Conservation (phyloP, 768 basidiomycete genomes). For the Gymnopilus dilepis region DNA sequence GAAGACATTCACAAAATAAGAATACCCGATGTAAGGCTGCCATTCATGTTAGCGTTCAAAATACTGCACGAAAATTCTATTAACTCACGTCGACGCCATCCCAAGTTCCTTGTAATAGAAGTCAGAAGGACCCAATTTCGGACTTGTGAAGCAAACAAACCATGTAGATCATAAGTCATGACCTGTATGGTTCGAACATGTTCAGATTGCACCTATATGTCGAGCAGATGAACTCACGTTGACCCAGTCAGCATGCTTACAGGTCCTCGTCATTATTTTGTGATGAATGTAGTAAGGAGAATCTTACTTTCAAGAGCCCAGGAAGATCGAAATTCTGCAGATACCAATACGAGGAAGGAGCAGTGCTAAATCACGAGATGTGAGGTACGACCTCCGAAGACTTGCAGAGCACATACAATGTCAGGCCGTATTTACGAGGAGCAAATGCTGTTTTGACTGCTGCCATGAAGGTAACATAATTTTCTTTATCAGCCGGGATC, state of each 20-base stretch:
- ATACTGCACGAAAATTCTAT: background rate
- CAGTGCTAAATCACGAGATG: slow-evolving; percentile 19
- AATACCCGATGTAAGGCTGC: slow-evolving; percentile 17
- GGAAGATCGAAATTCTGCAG: slow-evolving; percentile 36
- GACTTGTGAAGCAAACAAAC: background rate
- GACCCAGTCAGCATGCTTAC: slow-evolving; percentile 3
- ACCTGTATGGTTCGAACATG: too few species aligned
- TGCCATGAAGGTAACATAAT: slow-evolving; percentile 29
- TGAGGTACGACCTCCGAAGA: background rate
- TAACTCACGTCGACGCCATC: slow-evolving; percentile 25
- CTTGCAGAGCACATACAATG: slow-evolving; percentile 19
- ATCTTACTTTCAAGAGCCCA: slow-evolving; percentile 18
- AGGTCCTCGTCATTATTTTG: background rate
- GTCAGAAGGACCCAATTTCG: background rate
- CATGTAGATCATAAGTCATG: slow-evolving; percentile 35
- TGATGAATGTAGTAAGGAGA: background rate
- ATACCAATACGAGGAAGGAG: slow-evolving; percentile 35
- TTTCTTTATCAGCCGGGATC: slow-evolving; percentile 27
- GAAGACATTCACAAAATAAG: background rate
- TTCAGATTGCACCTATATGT: too few species aligned
- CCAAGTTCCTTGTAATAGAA: slow-evolving; percentile 24
- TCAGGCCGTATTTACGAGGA: slow-evolving; percentile 27
- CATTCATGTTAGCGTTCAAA: background rate
- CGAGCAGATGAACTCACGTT: background rate
- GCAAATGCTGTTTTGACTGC: slow-evolving; percentile 27